phyloP scores from a whole-genome alignment of 2,329 filamentous ascomycete species.

The Tympanopsis confertula region DNA sequence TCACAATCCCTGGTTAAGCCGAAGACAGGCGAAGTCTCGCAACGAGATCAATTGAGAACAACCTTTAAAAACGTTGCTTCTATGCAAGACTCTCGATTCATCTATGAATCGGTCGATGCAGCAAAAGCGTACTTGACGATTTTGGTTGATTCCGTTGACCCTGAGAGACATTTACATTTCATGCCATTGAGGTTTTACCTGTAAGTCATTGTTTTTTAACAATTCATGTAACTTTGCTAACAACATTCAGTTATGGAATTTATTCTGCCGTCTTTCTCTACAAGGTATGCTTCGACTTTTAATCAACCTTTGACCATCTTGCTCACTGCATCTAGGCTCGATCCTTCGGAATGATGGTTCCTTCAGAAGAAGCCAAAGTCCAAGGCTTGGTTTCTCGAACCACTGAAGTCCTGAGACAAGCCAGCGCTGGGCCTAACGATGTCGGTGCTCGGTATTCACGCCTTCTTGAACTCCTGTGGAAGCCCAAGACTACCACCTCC shows the following conservation, averaged over 20 bases:
- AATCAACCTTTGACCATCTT: background rate
- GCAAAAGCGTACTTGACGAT: constrained; percentile 49
- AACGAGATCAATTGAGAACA: constrained; percentile 13
- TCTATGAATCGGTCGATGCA: constrained; percentile 54
- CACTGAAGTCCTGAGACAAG: constrained; percentile 44
- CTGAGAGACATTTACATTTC: constrained; percentile 44
- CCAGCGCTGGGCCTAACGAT: constrained; percentile 43
- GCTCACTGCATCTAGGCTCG: no score
- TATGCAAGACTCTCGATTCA: constrained; percentile 52
- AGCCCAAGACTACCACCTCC: constrained; percentile 20
- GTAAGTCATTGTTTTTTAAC: constrained; percentile 22
- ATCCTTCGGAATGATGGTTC: constrained; percentile 45
- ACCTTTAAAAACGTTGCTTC: constrained; percentile 42
- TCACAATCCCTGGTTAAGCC: constrained; percentile 32
- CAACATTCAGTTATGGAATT: constrained; percentile 29
- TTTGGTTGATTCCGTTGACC: constrained; percentile 46
- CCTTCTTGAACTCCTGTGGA: constrained; percentile 48
- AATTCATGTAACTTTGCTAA: constrained; percentile 5
- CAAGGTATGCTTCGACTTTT: constrained; percentile 29
- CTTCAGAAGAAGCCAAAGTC: constrained; percentile 39
- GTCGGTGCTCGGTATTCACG: constrained; percentile 50
- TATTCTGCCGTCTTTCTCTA: constrained; percentile 56
- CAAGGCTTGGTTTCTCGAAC: constrained; percentile 45
- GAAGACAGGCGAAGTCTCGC: constrained; percentile 18
- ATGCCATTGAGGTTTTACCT: constrained; percentile 55